Evolutionary conservation across 495 filamentous ascomycete species (phyloP).

Genomic region (Penicillium silybi): DNA sequence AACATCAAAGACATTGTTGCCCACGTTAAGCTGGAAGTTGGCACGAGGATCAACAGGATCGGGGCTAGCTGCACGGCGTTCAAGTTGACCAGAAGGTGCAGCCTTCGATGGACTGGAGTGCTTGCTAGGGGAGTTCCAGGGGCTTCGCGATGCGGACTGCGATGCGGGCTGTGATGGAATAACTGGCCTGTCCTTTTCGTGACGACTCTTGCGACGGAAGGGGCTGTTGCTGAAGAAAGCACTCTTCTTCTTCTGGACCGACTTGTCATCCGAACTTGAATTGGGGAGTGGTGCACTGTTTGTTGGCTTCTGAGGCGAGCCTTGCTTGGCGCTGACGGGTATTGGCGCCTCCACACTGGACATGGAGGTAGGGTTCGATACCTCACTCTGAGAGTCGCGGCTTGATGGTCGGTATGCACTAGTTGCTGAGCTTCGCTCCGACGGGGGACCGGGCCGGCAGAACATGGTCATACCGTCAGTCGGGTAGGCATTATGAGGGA

Average conservation of each 20-base stretch:
- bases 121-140: slow-evolving; percentile 38
- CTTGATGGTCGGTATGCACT: slow-evolving; percentile 77
- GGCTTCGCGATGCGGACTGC: slow-evolving; percentile 14
- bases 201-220: slow-evolving; percentile 87
- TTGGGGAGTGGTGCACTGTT: slow-evolving; percentile 43
- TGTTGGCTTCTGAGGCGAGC: slow-evolving; percentile 63
- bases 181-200: slow-evolving; percentile 67
- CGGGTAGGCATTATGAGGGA: slow-evolving; percentile 92
- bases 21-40: slow-evolving; percentile 92
- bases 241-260: slow-evolving; percentile 76
- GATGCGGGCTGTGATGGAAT: slow-evolving; percentile 1
- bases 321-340: slow-evolving; percentile 55
- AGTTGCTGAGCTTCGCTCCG: slow-evolving; percentile 75
- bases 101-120: slow-evolving; percentile 32
- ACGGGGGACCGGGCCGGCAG: slow-evolving; percentile 80
- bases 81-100: slow-evolving; percentile 13
- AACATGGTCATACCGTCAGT: slow-evolving; percentile 99
- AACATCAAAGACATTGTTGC: slow-evolving; percentile 94
- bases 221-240: slow-evolving; percentile 96
- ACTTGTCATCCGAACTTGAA: slow-evolving; percentile 52
- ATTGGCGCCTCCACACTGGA: slow-evolving; percentile 64
- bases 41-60: slow-evolving; percentile 92
- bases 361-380: slow-evolving; percentile 84
- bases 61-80: slow-evolving; percentile 54
- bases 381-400: slow-evolving; percentile 86